These are phyloP conservation scores for Larix kaempferi DNA, from an alignment of 75 land plant species.

Conservation along the genomic window DNA sequence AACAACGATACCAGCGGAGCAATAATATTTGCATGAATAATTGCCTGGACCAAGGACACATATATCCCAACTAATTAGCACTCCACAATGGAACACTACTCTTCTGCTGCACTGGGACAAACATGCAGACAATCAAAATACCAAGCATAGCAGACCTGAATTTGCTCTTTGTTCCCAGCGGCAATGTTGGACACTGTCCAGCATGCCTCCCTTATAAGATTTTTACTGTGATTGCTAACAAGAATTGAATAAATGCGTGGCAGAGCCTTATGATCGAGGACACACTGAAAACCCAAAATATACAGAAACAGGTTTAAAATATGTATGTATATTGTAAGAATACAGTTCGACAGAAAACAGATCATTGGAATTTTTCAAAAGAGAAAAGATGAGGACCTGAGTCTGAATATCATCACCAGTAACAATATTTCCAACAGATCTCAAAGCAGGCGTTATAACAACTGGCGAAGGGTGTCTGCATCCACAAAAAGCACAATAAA, in stretches of 20 bases:
- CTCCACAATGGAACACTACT: neutral
- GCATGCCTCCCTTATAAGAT: conserved; percentile 43
- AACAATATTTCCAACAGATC: conserved; percentile 63
- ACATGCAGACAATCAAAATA: neutral
- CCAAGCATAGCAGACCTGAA: conserved; percentile 21
- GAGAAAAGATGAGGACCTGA: conserved; percentile 41
- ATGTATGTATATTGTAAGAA: no score
- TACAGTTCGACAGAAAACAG: conserved; percentile 3
- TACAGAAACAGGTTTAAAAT: no score
- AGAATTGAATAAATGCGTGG: conserved; percentile 17
- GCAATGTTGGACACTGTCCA: conserved; percentile 49
- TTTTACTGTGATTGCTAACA: conserved; percentile 36
- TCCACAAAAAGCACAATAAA: neutral
- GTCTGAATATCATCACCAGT: conserved; percentile 81
- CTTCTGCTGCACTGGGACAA: neutral
- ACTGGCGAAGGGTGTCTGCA: conserved; percentile 58
- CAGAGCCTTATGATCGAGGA: no score
- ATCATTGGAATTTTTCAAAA: neutral
- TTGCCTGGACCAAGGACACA: conserved; percentile 28
- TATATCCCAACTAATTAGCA: no score
- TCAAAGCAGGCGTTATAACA: conserved; percentile 60
- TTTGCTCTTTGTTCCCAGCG: conserved; percentile 41
- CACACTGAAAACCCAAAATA: conserved; percentile 17
- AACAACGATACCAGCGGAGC: conserved; percentile 45
- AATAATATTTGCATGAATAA: conserved; percentile 61